Evolutionary conservation across 169 alveolate genomes (phyloP), one percentile per base, ranked within the genome.

Genomic region (Cryptosporidium andersoni): DNA sequence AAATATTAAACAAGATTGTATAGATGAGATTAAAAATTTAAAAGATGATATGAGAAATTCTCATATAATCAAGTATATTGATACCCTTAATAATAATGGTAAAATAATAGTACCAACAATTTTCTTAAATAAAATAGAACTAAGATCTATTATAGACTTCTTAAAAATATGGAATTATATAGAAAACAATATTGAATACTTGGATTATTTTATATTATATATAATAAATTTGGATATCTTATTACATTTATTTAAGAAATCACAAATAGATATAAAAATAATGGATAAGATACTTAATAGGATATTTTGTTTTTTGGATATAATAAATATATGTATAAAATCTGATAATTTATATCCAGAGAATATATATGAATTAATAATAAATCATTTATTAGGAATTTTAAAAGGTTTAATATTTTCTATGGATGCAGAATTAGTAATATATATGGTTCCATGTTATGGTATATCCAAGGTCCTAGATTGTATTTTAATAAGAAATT

Each of bases 91-190:
- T 4, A 12, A 64, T 4, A 42, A 47, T 12, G 25, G 58, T 14
- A 40, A 34, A 40, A 1, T 7, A 64, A 1, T 4, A 56, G 14
- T 51, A 34, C 85, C 85, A 43, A 34, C 45, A 25, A 52, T 7
- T 40, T 39, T 67, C 34, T 11, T 67, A 2, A 34, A 51, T 42
- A 67, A 14, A 39, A 12, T 67, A 47, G 47, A 42, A 7, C 55
- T 55, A 9, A 74, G 48, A 1, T 16, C 64, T 4, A 16, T 14
- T n/a, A 55, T 74, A 25, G 85, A 74, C 3, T 74, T 74, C 62
- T 39, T 74, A 14, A 37, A 40, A 16, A 74, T 74, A 11, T 74
- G 85, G 85, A 66, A 74, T 6, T 58, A 74, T 40, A 74, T 74
- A 11, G 55, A 9, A 4, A 47, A 60, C 8, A 56, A 42, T 12